Percentiles rank a stretch among this genome's conserved stretches.
Evolutionary conservation across 2,329 filamentous ascomycete species (phyloP).

Genomic region (Botrytis medusae): DNA sequence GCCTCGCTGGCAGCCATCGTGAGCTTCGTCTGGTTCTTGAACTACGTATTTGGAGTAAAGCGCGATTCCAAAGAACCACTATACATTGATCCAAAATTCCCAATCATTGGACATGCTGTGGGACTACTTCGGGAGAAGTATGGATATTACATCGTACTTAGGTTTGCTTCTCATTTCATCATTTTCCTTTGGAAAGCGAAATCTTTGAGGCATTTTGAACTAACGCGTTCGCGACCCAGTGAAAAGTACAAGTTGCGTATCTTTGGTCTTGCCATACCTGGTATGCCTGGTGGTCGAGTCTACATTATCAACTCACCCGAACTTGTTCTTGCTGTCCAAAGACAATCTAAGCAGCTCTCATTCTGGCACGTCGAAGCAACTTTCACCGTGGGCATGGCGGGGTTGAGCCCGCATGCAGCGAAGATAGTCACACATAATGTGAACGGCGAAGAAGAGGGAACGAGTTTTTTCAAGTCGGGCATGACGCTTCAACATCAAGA

Average conservation of each 20-base stretch:
- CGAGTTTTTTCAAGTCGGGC: background rate
- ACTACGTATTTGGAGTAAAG: too few relatives aligned
- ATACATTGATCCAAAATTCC: conserved; percentile 7
- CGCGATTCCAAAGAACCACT: background rate
- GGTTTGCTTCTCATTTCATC: background rate
- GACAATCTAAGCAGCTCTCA: conserved; percentile 4
- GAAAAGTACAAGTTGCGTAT: conserved; percentile 5
- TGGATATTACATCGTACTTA: background rate
- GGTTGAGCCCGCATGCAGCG: background rate
- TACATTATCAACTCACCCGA: conserved; percentile 6
- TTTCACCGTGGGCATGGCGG: background rate
- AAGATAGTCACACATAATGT: background rate
- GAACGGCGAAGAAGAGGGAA: background rate
- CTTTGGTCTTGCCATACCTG: conserved; percentile 5
- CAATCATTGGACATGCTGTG: conserved; percentile 5
- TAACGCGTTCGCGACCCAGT: background rate
- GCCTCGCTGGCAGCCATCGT: too few relatives aligned
- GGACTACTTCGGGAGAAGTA: conserved; percentile 4
- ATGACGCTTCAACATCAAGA: background rate
- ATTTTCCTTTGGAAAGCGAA: background rate
- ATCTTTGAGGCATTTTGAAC: background rate
- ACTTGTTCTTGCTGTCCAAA: background rate
- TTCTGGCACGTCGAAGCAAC: conserved; percentile 1
- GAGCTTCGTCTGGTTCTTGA: too few relatives aligned
- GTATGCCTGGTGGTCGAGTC: conserved; percentile 14